Evolutionary conservation across 2,329 filamentous ascomycete genomes (phyloP), one percentile per base, ranked within the genome.

Genomic region (Penicillium decumbens): DNA sequence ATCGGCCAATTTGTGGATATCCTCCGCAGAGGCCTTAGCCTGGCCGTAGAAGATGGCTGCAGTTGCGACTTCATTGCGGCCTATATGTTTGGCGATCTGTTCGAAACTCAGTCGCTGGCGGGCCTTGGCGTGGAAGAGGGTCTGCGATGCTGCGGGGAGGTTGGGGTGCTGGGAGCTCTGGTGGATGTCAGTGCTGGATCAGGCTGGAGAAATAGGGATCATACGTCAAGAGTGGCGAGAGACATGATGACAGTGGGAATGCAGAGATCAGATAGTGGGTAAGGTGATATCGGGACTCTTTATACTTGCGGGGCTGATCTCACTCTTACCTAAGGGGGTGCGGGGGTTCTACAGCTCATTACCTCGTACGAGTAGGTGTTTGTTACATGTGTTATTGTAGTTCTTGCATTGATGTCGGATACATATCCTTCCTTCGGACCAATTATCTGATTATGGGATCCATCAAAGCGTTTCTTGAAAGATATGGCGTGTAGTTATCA

Each of bases 11-110:
- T 82, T 84, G 50, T 79, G 70, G 57, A 82, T 77, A 59, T 93
- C 89, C 54, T 88, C 85, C 0, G 80, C 64, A 0, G 84, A 86
- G 1, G 89, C 87, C 61, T 82, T 82, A 5, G 87, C 83, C 69
- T 93, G 89, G 27, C 91, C 91, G 69, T 95, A 95, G 79, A 96
- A 96, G 55, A 95, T 75, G 2, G 90, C 90, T 2, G 91, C 91
- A 3, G 87, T 82, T 35, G 89, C 88, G 37, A 95, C 88, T 72
- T 95, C 88, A 65, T 85, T 83, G 56, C 90, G 87, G 55, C 83
- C 84, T 47, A 95, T 78, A 27, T 83, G 77, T 58, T 83, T 72
- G 44, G 82, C 88, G 63, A 96, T 90, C 38, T 81, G 74, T 67
- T 89, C 88, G 66, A 95, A 96, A 62, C 79, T 88, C 30, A 95